Evolutionary conservation across 305 asterid species (phyloP).

Genomic region (Ilex paraguariensis): DNA sequence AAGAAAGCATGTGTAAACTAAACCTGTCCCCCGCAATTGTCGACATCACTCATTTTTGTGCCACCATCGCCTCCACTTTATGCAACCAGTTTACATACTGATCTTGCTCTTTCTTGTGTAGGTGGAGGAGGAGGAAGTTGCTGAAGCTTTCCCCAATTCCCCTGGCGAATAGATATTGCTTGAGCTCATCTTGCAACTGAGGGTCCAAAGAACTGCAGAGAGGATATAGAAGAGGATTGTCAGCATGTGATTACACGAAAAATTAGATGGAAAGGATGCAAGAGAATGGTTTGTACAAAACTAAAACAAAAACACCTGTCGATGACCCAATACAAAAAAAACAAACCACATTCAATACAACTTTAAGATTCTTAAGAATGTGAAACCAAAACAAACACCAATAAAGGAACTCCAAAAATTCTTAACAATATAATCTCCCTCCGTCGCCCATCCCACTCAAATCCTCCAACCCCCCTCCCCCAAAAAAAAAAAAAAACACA

Average conservation of each 20-base stretch:
- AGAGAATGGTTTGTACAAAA: background rate
- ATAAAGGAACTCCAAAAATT: too few relatives aligned
- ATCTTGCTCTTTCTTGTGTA: slow-evolving; percentile 76
- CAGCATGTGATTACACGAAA: slow-evolving; percentile 2
- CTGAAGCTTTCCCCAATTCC: slow-evolving; percentile 60
- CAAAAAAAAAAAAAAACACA: too few relatives aligned
- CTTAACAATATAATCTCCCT: too few relatives aligned
- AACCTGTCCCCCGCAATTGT: slow-evolving; percentile 5
- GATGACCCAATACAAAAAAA: too few relatives aligned
- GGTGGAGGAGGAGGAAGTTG: slow-evolving; percentile 50
- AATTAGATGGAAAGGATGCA: slow-evolving; percentile 1
- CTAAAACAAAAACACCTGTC: too few relatives aligned
- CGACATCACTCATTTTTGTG: slow-evolving; percentile 18
- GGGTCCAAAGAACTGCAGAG: slow-evolving; percentile 62
- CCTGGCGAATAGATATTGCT: slow-evolving; percentile 58
- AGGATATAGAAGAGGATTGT: slow-evolving; percentile 9
- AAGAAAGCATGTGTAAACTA: too few relatives aligned
- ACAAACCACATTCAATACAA: background rate
- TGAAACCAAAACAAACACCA: too few relatives aligned
- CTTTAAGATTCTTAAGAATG: too few relatives aligned
- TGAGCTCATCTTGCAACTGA: slow-evolving; percentile 49
- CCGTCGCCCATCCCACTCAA: too few relatives aligned
- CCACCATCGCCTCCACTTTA: slow-evolving; percentile 47
- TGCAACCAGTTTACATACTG: slow-evolving; percentile 76
- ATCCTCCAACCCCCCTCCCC: too few relatives aligned